phyloP scores from a whole-genome alignment of 352 stramenopile genomes.

The Phytopythium montanum region DNA sequence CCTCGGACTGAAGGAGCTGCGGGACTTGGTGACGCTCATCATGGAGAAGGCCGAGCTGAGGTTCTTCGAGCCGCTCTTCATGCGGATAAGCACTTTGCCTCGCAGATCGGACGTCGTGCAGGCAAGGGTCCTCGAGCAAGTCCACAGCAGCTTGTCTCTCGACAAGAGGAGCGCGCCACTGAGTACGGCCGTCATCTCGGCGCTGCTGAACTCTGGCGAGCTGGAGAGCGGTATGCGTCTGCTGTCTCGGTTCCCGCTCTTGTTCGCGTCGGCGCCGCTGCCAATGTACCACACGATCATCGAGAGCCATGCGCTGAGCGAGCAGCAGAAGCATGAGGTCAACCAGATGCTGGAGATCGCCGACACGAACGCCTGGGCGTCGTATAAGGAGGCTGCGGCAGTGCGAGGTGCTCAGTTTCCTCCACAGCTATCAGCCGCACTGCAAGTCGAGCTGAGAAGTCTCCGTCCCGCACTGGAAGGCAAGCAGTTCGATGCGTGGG shows the following conservation, averaged over 20 bases:
- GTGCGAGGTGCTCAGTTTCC: constrained; percentile 55
- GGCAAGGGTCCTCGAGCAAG: constrained; percentile 44
- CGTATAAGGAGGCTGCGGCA: constrained; percentile 59
- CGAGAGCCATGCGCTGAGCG: constrained; percentile 59
- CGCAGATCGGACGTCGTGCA: constrained; percentile 28
- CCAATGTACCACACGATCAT: constrained; percentile 80
- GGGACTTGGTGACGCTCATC: constrained; percentile 40
- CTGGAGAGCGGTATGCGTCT: constrained; percentile 52
- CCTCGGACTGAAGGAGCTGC: constrained; percentile 33
- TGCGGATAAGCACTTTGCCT: constrained; percentile 26
- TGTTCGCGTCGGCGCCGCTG: constrained; percentile 62
- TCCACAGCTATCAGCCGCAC: constrained; percentile 60
- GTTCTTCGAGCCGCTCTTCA: constrained; percentile 38
- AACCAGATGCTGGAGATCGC: constrained; percentile 74
- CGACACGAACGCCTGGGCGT: constrained; percentile 78
- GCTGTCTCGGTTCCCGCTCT: constrained; percentile 51
- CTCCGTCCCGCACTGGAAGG: constrained; percentile 39
- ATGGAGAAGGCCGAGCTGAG: constrained; percentile 35
- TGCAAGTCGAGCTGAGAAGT: constrained; percentile 56
- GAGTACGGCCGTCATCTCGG: constrained; percentile 61
- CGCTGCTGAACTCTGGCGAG: constrained; percentile 59
- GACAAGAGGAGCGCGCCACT: constrained; percentile 44
- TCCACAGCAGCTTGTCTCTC: constrained; percentile 35
- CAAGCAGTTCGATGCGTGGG: constrained; percentile 42
- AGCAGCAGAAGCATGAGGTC: constrained; percentile 63